Percentiles rank a stretch among this genome's conserved stretches.
phyloP scores from a whole-genome alignment of 2,329 filamentous ascomycete species.

The Aureobasidium sp. region DNA sequence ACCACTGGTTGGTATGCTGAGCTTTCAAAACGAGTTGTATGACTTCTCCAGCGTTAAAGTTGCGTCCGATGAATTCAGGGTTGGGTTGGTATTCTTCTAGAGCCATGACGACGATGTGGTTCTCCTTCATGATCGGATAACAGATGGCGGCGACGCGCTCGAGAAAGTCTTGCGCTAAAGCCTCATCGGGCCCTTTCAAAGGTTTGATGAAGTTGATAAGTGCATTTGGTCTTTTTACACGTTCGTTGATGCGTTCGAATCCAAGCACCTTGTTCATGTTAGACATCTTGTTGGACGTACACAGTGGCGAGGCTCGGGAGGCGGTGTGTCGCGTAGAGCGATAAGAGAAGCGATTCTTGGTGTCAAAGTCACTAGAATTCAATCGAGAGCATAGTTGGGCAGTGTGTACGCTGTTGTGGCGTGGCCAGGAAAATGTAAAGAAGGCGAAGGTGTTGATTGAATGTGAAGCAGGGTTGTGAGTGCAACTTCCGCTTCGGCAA shows the following conservation, averaged over 20 bases:
- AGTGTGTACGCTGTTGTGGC: background rate
- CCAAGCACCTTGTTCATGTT: slow-evolving; percentile 60
- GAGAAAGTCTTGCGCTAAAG: slow-evolving; percentile 60
- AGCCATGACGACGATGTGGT: slow-evolving; percentile 41
- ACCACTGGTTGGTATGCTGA: slow-evolving; percentile 54
- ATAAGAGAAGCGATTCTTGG: background rate
- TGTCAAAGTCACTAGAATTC: background rate
- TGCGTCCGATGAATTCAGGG: slow-evolving; percentile 74
- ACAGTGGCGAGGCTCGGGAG: background rate
- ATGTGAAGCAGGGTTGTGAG: slow-evolving; percentile 3
- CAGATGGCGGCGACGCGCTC: slow-evolving; percentile 77
- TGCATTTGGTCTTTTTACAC: slow-evolving; percentile 65
- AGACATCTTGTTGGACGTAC: background rate
- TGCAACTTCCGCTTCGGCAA: background rate
- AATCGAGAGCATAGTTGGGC: background rate
- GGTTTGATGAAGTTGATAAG: slow-evolving; percentile 82
- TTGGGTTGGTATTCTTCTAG: slow-evolving; percentile 80
- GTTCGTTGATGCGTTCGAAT: slow-evolving; percentile 71
- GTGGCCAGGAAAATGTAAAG: background rate
- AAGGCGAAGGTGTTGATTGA: background rate
- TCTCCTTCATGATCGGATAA: slow-evolving; percentile 50
- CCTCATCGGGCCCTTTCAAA: slow-evolving; percentile 50
- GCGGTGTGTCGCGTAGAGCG: background rate
- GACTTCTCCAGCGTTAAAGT: slow-evolving; percentile 85
- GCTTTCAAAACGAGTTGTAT: slow-evolving; percentile 77